These are phyloP conservation scores for Polytolypa hystricis DNA, from an alignment of 2,329 filamentous ascomycete species.

Conservation along the genomic window DNA sequence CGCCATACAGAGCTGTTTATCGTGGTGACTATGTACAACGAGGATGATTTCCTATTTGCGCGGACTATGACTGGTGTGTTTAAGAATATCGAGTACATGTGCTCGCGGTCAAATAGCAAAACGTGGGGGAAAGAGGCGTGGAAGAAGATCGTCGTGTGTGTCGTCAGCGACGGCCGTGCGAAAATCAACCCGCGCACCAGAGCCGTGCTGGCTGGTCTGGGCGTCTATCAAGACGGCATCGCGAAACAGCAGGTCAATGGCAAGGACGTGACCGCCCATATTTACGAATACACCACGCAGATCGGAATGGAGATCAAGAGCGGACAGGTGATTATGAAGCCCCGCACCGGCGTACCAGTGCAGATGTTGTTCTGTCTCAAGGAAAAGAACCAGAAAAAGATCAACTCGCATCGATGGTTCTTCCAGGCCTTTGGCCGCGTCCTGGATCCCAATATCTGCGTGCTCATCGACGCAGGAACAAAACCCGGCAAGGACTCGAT, in stretches of 20 bases:
- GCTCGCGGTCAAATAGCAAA: slow-evolving; percentile 81
- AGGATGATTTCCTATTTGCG: slow-evolving; percentile 91
- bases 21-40: slow-evolving; percentile 97
- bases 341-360: slow-evolving; percentile 72
- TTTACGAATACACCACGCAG: slow-evolving; percentile 64
- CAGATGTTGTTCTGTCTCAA: slow-evolving; percentile 97
- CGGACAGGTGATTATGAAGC: slow-evolving; percentile 71
- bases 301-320: slow-evolving; percentile 77
- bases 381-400: slow-evolving; percentile 99
- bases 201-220: slow-evolving; percentile 81
- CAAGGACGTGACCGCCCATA: slow-evolving; percentile 92
- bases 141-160: slow-evolving; percentile 99
- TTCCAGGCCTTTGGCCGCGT: slow-evolving; percentile 93
- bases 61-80: slow-evolving; percentile 94
- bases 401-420: slow-evolving; percentile 99
- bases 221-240: slow-evolving; percentile 96
- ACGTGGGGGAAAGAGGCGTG: slow-evolving; percentile 98
- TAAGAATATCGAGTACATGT: slow-evolving; percentile 99
- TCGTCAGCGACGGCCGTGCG: slow-evolving; percentile 90
- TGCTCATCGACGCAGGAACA: slow-evolving; percentile 90
- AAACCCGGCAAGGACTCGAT: slow-evolving; percentile 89
- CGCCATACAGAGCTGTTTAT: slow-evolving; percentile 93
- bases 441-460: slow-evolving; percentile 90
- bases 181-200: slow-evolving; percentile 92
- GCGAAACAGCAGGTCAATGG: slow-evolving; percentile 96